Conservation (phyloP, 768 basidiomycete genomes). For the Guyanaporus albipodus region DNA sequence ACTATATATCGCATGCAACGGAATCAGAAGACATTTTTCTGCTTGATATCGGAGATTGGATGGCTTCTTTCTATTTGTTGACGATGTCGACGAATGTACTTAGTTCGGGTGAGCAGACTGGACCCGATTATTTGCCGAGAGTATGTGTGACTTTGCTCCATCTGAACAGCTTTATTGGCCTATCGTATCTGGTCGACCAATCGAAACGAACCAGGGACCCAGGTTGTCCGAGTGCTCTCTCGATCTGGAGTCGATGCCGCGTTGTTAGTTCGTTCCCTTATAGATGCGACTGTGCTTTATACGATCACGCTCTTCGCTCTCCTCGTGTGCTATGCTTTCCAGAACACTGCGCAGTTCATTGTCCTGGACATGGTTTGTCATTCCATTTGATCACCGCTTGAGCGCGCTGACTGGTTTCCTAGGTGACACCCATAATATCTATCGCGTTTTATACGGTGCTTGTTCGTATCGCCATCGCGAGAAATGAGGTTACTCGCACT, state of each 20-base stretch:
- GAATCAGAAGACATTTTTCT: background rate
- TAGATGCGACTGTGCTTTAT: conserved; percentile 17
- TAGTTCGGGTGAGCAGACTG: conserved; percentile 14
- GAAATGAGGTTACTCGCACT: background rate
- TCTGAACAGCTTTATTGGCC: conserved; percentile 9
- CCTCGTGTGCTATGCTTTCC: conserved; percentile 9
- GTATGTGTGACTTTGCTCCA: background rate
- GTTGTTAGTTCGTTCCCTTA: conserved; percentile 13
- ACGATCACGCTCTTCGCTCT: conserved; percentile 11
- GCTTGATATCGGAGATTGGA: conserved; percentile 5
- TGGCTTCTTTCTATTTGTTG: conserved; percentile 14
- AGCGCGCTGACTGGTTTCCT: background rate
- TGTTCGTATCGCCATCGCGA: conserved; percentile 20
- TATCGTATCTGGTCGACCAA: conserved; percentile 16
- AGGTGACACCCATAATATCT: conserved; percentile 22
- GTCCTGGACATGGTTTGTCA: conserved; percentile 21
- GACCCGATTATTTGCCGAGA: background rate
- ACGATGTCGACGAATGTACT: conserved; percentile 21
- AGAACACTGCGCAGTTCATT: conserved; percentile 7
- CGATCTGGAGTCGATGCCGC: conserved; percentile 2
- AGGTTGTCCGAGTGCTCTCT: conserved; percentile 9
- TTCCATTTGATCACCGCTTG: background rate
- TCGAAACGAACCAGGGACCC: conserved; percentile 1
- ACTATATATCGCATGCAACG: background rate
- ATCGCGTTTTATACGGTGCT: conserved; percentile 17